phyloP scores from a whole-genome alignment of 75 land plant species.

The Ceratopteris richardii region DNA sequence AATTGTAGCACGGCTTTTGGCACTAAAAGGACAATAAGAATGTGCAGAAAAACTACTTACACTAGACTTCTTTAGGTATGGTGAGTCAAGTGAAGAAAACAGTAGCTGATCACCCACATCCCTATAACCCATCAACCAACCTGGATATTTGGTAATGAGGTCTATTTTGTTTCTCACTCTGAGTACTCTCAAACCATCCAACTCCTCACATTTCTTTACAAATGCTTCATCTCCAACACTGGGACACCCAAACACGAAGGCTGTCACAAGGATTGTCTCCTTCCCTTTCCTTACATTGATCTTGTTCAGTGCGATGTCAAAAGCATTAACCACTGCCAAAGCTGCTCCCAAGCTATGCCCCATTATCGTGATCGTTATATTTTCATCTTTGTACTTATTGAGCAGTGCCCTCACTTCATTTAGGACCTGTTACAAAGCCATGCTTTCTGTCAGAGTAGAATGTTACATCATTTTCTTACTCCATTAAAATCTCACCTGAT shows the following conservation, averaged over 20 bases:
- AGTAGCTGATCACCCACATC: slow-evolving; percentile 40
- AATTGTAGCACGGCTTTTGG: not conserved
- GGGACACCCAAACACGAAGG: slow-evolving; percentile 59
- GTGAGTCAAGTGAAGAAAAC: slow-evolving; percentile 48
- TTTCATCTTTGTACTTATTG: slow-evolving; percentile 40
- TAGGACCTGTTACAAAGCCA: slow-evolving; percentile 9
- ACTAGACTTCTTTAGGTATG: slow-evolving; percentile 37
- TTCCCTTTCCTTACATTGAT: slow-evolving; percentile 11
- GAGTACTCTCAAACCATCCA: slow-evolving; percentile 29
- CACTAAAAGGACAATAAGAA: not conserved
- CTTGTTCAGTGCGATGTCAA: slow-evolving; percentile 46
- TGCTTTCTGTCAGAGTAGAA: not conserved
- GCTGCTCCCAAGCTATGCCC: slow-evolving; percentile 75
- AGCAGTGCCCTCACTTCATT: slow-evolving; percentile 19
- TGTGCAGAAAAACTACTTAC: not conserved
- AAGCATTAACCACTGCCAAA: slow-evolving; percentile 42
- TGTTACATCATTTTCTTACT: not conserved
- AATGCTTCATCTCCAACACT: slow-evolving; percentile 57
- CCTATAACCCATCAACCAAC: slow-evolving; percentile 24
- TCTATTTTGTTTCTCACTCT: slow-evolving; percentile 46
- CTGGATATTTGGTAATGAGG: slow-evolving; percentile 50
- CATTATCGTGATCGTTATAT: slow-evolving; percentile 39
- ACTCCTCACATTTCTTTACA: slow-evolving; percentile 18
- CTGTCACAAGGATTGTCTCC: slow-evolving; percentile 28
- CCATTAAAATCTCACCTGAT: slow-evolving; percentile 25